Evolutionary conservation across 768 basidiomycete species (phyloP), one percentile per base, ranked within the genome.

Genomic region (Pholiota microspora): DNA sequence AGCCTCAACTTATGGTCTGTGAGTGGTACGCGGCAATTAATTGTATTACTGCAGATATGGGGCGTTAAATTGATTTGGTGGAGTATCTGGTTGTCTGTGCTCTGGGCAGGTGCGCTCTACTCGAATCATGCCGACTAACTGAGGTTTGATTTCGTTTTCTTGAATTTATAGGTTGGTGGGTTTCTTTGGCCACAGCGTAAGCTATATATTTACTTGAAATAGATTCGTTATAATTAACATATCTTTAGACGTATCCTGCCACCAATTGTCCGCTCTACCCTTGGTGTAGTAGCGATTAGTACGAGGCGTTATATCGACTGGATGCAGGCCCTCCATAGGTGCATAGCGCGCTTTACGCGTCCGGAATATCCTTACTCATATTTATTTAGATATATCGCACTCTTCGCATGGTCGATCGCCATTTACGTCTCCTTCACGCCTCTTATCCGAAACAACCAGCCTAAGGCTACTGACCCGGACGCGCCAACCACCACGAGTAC

Each of bases 11-110:
- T 46, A 16, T 34, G 27, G 7, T 27, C 29, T 25, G 48, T 40
- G 53, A 31, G 34, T 31, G 44, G 18, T 29, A 28, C 49, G 27
- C 25, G 45, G 29, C 29, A 6, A 31, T 29, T 55, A 40, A 54
- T 28, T 46, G 40, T 25, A 25, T 23, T n/a, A 21, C 13, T 16
- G 9, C 53, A 83, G 79, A 70, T 86, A 9, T 87, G 83, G 82
- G 77, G 77, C 28, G 77, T 86, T 8, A 72, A 73, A 52, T 68
- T 89, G 44, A 50, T 88, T 5, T 91, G 83, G 82, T 94, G 90
- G 90, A 89, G 86, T 55, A 84, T 92, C 53, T 96, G 92, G 91
- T 71, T 94, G 25, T 81, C 78, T 34, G 82, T 94, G 28, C 72
- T 82, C 4, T 96, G 93, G 93, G 82, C 69, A 65, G 88, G 87